Evolutionary conservation across 83 land plant genomes (phyloP), one percentile per base, ranked within the genome.

Genomic region (Picea abies): DNA sequence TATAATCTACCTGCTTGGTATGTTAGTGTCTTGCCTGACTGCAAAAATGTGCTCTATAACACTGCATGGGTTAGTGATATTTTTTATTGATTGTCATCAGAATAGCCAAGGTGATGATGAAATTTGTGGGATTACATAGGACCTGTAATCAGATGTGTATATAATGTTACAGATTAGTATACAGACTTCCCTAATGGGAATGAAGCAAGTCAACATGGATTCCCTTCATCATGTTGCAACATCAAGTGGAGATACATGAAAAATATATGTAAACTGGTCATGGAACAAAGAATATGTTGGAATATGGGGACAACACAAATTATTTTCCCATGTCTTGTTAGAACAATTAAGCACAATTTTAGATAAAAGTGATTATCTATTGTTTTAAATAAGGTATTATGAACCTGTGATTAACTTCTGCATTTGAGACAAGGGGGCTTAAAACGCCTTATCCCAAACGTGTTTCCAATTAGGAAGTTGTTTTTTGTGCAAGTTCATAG

Each of bases 1-100:
- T 92, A 84, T 79, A 58, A 67, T 47, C 64, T 97, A 35, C 99
- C 99, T 10, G 93, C 94, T 22, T 95, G 96, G 98, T 97, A 96
- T 56, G 95, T 97, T 81, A 95, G 92, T 63, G 90, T 97, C 63
- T 90, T 95, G 83, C 99, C 99, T 5, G 98, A 93, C 80, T 97
- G 98, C 69, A 83, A 85, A 37, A 85, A 83, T 6, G 98, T 86
- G 82, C 87, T 85, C 26, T 97, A 89, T 85, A 96, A 96, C 86
- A 92, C 98, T 37, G 98, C 98, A 5, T 88, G 85, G 96, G 97
- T 96, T 29, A 69, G 20, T 77, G 82, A 15, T n/a, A 8, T 35
- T 35, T 64, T 22, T 0, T 14, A 64, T 60, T 35, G 20, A 41
- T 15, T 76, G 37, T 52, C 41, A 8, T 60, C 60, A 60, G 17